Base-by-base conservation (phyloP, 345 rosid genomes). In the Draba incana region DNA sequence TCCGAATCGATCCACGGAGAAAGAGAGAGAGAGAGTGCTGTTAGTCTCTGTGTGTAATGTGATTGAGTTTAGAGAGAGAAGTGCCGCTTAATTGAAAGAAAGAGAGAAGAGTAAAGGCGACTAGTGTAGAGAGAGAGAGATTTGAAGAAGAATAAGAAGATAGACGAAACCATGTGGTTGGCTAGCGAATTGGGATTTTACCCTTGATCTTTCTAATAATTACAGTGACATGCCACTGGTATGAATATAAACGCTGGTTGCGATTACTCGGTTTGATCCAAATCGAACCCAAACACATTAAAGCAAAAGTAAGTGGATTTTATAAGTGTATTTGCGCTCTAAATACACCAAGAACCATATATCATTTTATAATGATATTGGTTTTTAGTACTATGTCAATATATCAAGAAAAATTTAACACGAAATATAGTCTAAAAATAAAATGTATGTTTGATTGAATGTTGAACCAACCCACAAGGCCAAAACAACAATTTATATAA, bases 191-290 rank as follows among this genome's bases (percentile, higher is more conserved):
- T 70, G 6, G n/a, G 4, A 11, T n/a, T 10, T 76, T 58, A 35
- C 70, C 95, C 82, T 15, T 42, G 9, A 55, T 5, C 0, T 4
- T 2, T 24, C 59, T 59, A 66, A 57, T 71, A 79, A 63, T 84
- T 79, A 88, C 92, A 61, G 9, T 24, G 0, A 5, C 2, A 51
- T 79, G 82, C 87, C 95, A 84, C 84, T 64, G 52, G 69, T 75
- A 52, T 24, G 51, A 54, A 67, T 60, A 28, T 28, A 59, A 59
- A 49, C 55, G 7, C 55, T 54, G 54, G 25, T 47, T 1, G 6
- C 6, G 28, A 57, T 25, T 48, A 3, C 6, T 0, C 42, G 64
- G 57, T 71, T 72, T 31, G 8, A 31, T 31, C 8, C 31, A 28
- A 28, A 28, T 28, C 31, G 31, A 28, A 28, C 31, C 31, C 31